phyloP scores from a whole-genome alignment of 116 monocot species.

The Papilionanthe hybrid region DNA sequence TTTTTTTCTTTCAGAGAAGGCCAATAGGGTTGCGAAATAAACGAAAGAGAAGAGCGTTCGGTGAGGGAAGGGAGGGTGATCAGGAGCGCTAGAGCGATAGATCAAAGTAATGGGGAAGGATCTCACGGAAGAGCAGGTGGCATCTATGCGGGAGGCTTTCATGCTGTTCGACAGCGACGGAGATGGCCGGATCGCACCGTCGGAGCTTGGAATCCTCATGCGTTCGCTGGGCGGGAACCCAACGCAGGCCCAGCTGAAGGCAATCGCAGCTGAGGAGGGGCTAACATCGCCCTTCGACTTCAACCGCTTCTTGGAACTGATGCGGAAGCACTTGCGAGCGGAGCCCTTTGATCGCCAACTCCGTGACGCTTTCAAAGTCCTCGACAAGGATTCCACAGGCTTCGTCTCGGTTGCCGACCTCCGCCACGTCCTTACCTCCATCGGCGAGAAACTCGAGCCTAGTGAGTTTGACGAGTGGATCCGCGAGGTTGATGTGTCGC shows the following conservation, averaged over 20 bases:
- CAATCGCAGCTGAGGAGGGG: constrained; percentile 48
- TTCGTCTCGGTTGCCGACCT: constrained; percentile 53
- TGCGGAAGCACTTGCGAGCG: constrained; percentile 41
- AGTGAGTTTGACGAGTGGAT: constrained; percentile 78
- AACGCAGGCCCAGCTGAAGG: constrained; percentile 62
- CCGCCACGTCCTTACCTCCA: constrained; percentile 62
- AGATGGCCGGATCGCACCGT: constrained; percentile 63
- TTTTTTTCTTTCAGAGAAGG: too few relatives aligned
- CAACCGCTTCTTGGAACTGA: constrained; percentile 61
- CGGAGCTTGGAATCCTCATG: constrained; percentile 77
- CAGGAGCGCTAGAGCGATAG: not conserved
- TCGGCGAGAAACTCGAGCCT: constrained; percentile 79
- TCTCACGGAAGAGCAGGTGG: constrained; percentile 52
- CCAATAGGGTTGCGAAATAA: not conserved
- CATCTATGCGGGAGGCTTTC: constrained; percentile 74
- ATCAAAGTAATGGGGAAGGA: constrained; percentile 48
- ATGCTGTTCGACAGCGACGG: constrained; percentile 68
- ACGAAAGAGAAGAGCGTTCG: not conserved
- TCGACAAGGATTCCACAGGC: constrained; percentile 65
- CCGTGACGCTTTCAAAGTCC: constrained; percentile 69
- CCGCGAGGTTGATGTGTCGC: constrained; percentile 55
- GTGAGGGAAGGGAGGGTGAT: not conserved
- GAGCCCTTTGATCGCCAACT: constrained; percentile 72
- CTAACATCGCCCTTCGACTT: constrained; percentile 65
- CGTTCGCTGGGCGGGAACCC: constrained; percentile 73